A percentile compares a stretch with the other conserved stretches of the same genome.
Evolutionary conservation across 2,329 filamentous ascomycete species (phyloP).

Genomic region (Monilinia aucupariae): DNA sequence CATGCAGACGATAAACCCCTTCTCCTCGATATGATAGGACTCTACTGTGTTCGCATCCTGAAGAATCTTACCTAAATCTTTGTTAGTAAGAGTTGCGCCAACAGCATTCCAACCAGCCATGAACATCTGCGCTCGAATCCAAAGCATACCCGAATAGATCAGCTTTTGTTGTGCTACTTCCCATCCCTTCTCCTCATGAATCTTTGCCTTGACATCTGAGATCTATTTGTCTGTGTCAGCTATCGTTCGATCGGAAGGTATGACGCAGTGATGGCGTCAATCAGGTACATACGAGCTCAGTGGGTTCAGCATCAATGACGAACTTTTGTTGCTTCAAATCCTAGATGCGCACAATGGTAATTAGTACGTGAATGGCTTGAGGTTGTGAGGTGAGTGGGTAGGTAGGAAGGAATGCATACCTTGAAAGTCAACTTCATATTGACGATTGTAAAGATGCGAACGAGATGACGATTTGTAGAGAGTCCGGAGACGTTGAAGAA

Average conservation of each 20-base stretch:
- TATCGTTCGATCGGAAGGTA: conserved; percentile 14
- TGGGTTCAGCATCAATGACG: conserved; percentile 87
- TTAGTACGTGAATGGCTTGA: conserved; percentile 23
- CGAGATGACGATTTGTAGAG: neutral
- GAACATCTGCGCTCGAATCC: neutral
- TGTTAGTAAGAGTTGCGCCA: conserved; percentile 29
- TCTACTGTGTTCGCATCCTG: conserved; percentile 96
- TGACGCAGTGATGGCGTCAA: neutral
- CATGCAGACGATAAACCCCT: conserved; percentile 99
- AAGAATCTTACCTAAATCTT: conserved; percentile 78
- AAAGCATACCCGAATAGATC: conserved; percentile 83
- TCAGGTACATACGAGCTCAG: conserved; percentile 69
- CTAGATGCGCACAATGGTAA: conserved; percentile 43
- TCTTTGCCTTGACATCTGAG: conserved; percentile 86
- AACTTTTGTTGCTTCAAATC: conserved; percentile 99
- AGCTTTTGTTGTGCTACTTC: conserved; percentile 86
- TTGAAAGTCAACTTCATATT: conserved; percentile 70
- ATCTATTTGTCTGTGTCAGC: conserved; percentile 51
- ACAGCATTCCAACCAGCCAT: neutral
- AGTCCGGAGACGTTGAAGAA: neutral
- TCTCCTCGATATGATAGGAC: conserved; percentile 98
- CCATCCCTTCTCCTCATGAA: conserved; percentile 89
- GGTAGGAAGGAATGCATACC: conserved; percentile 39
- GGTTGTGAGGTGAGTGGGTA: conserved; percentile 27
- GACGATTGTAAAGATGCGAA: conserved; percentile 30